phyloP scores from a whole-genome alignment of 2,329 filamentous ascomycete species.

The Talaromyces sp. region DNA sequence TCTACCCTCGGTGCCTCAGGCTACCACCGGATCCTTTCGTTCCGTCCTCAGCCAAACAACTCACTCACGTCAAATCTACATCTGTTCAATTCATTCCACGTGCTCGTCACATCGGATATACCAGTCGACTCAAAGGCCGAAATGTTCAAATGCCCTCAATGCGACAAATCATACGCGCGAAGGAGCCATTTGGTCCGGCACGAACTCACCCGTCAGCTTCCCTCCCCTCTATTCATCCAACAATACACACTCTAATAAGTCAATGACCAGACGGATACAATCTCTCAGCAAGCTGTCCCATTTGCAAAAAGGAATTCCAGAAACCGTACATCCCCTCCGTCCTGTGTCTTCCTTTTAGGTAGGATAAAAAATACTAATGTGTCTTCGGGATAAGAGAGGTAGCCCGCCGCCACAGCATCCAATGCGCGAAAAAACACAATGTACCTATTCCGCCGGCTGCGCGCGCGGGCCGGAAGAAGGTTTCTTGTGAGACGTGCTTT shows the following conservation, averaged over 20 bases:
- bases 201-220: conserved; percentile 27
- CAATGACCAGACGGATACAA: conserved; percentile 24
- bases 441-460: conserved; percentile 26
- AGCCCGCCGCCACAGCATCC: conserved; percentile 29
- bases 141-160: conserved; percentile 28
- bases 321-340: conserved; percentile 23
- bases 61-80: background rate
- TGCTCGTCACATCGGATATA: too few species aligned
- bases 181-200: conserved; percentile 30
- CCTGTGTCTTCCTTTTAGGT: background rate
- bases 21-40: background rate
- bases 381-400: conserved; percentile 24
- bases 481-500: conserved; percentile 30
- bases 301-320: conserved; percentile 29
- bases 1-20: background rate
- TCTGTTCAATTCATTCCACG: background rate
- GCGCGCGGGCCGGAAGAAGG: conserved; percentile 29
- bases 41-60: background rate
- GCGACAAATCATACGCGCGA: conserved; percentile 29
- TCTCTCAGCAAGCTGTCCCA: conserved; percentile 25
- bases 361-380: too few species aligned
- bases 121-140: too few species aligned
- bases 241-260: conserved; percentile 5
- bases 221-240: background rate
- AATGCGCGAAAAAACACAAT: conserved; percentile 29